Percentiles rank a stretch among this genome's conserved stretches.
Evolutionary conservation across 768 basidiomycete species (phyloP).

Genomic region (Kwoniella sp.): DNA sequence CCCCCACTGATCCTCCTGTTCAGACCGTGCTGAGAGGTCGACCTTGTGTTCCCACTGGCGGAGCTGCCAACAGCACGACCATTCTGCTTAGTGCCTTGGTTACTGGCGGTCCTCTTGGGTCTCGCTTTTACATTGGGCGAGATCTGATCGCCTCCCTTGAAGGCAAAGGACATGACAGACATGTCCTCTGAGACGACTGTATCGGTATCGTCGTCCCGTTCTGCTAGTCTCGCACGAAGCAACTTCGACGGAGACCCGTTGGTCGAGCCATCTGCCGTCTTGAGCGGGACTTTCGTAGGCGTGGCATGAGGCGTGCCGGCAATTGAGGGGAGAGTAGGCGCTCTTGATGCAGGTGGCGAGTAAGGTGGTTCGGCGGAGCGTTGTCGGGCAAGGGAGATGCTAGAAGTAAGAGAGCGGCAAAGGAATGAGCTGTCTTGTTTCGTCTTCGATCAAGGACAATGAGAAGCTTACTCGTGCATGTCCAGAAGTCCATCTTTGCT

Average conservation of each 20-base stretch:
- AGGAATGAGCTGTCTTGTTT: neutral
- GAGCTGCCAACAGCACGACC: conserved; percentile 52
- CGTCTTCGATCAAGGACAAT: neutral
- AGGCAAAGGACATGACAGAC: conserved; percentile 52
- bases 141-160: conserved; percentile 46
- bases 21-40: conserved; percentile 19
- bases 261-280: conserved; percentile 68
- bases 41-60: conserved; percentile 64
- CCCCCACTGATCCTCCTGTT: conserved; percentile 21
- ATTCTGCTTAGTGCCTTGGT: neutral
- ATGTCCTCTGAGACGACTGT: conserved; percentile 45
- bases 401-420: neutral
- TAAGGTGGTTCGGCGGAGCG: conserved; percentile 9
- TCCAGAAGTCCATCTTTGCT: conserved; percentile 28
- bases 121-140: conserved; percentile 8
- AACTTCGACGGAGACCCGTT: conserved; percentile 61
- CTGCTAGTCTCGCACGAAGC: conserved; percentile 30
- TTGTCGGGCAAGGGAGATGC: conserved; percentile 34
- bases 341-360: conserved; percentile 3
- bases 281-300: conserved; percentile 59
- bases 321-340: conserved; percentile 10
- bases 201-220: conserved; percentile 60
- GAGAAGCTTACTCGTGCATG: conserved; percentile 11
- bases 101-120: neutral
- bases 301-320: conserved; percentile 58